Evolutionary conservation across 2,329 filamentous ascomycete species (phyloP).

Genomic region (Mollisiaceae sp.): DNA sequence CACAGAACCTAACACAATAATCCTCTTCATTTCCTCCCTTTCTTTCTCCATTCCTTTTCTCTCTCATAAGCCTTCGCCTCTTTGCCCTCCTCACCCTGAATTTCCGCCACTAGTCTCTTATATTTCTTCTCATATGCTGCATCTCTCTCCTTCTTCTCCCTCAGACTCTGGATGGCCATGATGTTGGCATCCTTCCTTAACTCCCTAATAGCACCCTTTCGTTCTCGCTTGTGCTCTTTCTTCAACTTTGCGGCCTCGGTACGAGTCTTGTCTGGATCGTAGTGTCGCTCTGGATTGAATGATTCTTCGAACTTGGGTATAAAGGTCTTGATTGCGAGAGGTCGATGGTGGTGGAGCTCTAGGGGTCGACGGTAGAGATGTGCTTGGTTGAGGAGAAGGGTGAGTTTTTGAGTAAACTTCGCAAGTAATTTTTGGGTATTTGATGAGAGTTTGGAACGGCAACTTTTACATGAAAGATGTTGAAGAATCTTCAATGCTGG

Average conservation of each 20-base stretch:
- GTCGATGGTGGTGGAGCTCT: conserved; percentile 85
- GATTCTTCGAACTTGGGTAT: conserved; percentile 96
- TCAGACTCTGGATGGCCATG: conserved; percentile 86
- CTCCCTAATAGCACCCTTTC: conserved; percentile 93
- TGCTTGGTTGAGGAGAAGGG: conserved; percentile 63
- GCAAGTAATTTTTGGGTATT: conserved; percentile 34
- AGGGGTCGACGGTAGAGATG: conserved; percentile 75
- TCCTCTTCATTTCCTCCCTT: conserved; percentile 55
- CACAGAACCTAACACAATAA: not conserved
- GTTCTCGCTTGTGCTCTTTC: conserved; percentile 92
- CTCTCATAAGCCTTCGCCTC: conserved; percentile 89
- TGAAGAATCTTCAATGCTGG: conserved; percentile 64
- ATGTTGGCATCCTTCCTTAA: conserved; percentile 95
- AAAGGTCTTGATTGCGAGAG: conserved; percentile 83
- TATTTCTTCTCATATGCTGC: conserved; percentile 96
- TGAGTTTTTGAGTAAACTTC: conserved; percentile 48
- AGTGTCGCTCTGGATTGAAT: conserved; percentile 95
- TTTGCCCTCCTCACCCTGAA: conserved; percentile 89
- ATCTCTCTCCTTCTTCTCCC: conserved; percentile 92
- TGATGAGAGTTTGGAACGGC: conserved; percentile 55
- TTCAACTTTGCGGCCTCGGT: conserved; percentile 83
- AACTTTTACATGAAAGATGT: conserved; percentile 62
- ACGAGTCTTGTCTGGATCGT: conserved; percentile 92
- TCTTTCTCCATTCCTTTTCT: conserved; percentile 78
- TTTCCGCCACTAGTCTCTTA: conserved; percentile 88